A percentile compares a stretch with the other conserved stretches of the same genome.
These are phyloP conservation scores for Cladosporium cucumerinum DNA, from an alignment of 2,329 filamentous ascomycete species.

Conservation along the genomic window DNA sequence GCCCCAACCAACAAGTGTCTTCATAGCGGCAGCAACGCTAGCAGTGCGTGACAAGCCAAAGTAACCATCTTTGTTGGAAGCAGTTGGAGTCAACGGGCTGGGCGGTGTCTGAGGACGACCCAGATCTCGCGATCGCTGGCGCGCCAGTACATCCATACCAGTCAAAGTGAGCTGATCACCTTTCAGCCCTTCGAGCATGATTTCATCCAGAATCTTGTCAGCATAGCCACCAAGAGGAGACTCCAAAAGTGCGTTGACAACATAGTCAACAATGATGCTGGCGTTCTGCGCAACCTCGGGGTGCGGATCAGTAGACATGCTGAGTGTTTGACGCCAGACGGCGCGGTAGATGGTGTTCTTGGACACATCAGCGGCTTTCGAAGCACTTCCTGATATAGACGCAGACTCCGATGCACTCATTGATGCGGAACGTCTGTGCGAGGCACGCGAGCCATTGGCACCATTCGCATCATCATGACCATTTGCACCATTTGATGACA, in stretches of 20 bases:
- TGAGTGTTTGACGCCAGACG: constrained; percentile 89
- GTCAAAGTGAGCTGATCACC: constrained; percentile 28
- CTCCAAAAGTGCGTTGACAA: constrained; percentile 72
- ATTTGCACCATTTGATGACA: constrained; percentile 10
- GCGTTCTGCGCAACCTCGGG: constrained; percentile 88
- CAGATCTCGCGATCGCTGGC: constrained; percentile 49
- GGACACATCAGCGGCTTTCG: constrained; percentile 47
- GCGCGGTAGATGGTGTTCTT: constrained; percentile 89
- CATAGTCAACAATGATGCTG: constrained; percentile 77
- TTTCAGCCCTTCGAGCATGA: constrained; percentile 39
- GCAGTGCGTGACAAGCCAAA: constrained; percentile 61
- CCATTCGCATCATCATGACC: constrained; percentile 12
- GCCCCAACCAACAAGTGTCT: constrained; percentile 52
- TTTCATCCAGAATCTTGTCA: constrained; percentile 70
- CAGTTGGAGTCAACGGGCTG: constrained; percentile 45
- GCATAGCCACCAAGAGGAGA: constrained; percentile 71
- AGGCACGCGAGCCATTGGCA: constrained; percentile 19
- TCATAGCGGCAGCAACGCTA: constrained; percentile 62
- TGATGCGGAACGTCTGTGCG: constrained; percentile 43
- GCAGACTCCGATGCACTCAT: constrained; percentile 47
- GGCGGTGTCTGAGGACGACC: constrained; percentile 42
- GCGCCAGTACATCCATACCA: constrained; percentile 25
- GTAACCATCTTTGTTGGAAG: constrained; percentile 56
- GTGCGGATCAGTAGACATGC: constrained; percentile 89
- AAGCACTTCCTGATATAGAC: constrained; percentile 41